A percentile compares a stretch with the other conserved stretches of the same genome.
Conservation (phyloP, 352 stramenopile genomes). For the Globisporangium rhizosaccharum region DNA sequence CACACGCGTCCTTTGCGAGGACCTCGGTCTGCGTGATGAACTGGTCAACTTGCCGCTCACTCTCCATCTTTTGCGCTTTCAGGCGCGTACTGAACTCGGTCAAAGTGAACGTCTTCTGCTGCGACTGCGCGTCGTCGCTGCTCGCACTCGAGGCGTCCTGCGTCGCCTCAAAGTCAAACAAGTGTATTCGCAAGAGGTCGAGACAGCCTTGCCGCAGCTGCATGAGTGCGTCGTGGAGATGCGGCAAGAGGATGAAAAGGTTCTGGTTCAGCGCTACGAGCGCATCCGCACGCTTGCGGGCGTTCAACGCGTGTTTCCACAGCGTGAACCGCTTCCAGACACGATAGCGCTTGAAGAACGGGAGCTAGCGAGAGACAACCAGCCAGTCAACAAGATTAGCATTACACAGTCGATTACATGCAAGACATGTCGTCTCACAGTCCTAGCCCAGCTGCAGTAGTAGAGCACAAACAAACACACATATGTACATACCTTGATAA, state of each 20-base stretch:
- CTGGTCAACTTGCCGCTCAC: constrained; percentile 47
- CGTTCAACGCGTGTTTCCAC: constrained; percentile 79
- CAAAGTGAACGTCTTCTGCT: constrained; percentile 66
- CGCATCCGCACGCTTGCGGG: constrained; percentile 30
- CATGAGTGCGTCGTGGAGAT: constrained; percentile 78
- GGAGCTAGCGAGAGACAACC: constrained; percentile 28
- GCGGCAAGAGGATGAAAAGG: constrained; percentile 86
- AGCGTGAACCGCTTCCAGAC: constrained; percentile 89
- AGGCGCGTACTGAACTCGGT: constrained; percentile 73
- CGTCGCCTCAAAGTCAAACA: constrained; percentile 38
- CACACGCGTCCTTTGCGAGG: constrained; percentile 57
- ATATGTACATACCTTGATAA: constrained; percentile 45
- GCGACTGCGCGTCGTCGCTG: constrained; percentile 6
- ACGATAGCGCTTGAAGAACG: constrained; percentile 88
- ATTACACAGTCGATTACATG: background rate
- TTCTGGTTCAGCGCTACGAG: constrained; percentile 54
- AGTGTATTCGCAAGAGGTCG: constrained; percentile 23
- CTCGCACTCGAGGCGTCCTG: background rate
- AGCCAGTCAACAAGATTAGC: background rate
- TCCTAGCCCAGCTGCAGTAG: background rate
- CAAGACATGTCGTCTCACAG: background rate
- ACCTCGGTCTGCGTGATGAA: constrained; percentile 54
- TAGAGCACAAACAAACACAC: no score
- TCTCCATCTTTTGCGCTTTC: constrained; percentile 64
- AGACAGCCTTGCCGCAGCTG: constrained; percentile 62